Evolutionary conservation across 202 grass and related monocot genomes (phyloP).

Genomic region (Digitaria exilis): DNA sequence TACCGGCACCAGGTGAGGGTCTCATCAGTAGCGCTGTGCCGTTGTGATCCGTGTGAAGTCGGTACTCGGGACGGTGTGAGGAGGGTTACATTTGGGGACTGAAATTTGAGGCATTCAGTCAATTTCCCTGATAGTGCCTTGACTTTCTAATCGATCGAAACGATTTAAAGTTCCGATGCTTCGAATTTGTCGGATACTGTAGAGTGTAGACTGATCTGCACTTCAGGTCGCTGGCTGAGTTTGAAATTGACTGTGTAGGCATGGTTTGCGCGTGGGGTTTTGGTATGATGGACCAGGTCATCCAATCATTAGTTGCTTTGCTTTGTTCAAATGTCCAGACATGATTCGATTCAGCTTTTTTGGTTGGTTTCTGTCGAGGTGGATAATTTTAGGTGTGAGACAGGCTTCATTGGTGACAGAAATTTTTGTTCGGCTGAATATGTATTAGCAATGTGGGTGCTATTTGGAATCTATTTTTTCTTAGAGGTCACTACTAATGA

Average conservation of each 20-base stretch:
- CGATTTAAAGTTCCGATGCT: background rate
- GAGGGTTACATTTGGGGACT: background rate
- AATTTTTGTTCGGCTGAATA: constrained; percentile 18
- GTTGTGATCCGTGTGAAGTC: background rate
- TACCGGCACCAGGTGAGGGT: constrained; percentile 84
- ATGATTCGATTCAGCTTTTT: background rate
- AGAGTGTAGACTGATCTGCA: background rate
- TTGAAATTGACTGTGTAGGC: background rate
- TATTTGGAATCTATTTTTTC: background rate
- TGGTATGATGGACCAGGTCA: background rate
- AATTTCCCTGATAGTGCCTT: background rate
- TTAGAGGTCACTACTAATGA: background rate
- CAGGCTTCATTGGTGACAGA: background rate
- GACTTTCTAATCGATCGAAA: background rate
- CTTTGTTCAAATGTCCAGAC: background rate
- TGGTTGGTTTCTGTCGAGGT: background rate
- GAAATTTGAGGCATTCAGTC: background rate
- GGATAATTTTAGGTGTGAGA: background rate
- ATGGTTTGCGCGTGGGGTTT: background rate
- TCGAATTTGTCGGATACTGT: background rate
- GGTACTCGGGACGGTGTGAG: background rate
- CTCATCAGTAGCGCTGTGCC: background rate
- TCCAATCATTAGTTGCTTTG: background rate
- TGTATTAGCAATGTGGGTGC: background rate
- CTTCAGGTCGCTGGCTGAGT: background rate